Base-by-base conservation (phyloP, 208 protist genomes). In the Herpetomonas samuelpessoai region DNA sequence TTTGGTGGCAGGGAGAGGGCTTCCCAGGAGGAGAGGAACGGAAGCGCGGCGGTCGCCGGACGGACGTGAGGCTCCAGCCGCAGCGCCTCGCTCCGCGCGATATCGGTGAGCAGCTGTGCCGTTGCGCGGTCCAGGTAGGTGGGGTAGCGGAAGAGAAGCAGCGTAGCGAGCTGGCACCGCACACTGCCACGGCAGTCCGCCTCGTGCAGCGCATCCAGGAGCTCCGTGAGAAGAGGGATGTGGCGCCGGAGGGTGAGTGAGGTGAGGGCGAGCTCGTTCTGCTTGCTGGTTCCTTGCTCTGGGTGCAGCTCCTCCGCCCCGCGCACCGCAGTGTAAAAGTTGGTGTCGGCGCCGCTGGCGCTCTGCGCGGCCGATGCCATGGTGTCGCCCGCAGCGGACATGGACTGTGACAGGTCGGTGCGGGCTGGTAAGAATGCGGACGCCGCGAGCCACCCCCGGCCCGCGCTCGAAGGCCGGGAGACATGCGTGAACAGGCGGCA, bases 101-200 rank as follows among this genome's bases (percentile, higher is more conserved):
- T 46, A 18, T 57, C 38, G 28, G 76, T 66, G 35, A 90, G 65
- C 3, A 48, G 59, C 41, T 76, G 47, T 68, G 91, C 81, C 10
- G 57, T 71, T 2, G 70, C 44, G 7, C 65, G 71, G 41, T 62
- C 51, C 14, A 95, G 64, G n/a, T 84, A 68, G 25, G 81, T 59
- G 0, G 76, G 60, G 57, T 91, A 86, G 41, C 77, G 65, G 62
- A 93, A 93, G 49, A 95, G 77, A 28, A 92, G 61, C 38, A 91
- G 53, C 22, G 79, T 79, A 6, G 89, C 83, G 6, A 92, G 50
- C 4, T 71, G 70, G 57, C 78, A 84, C 12, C 69, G 73, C 60
- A 57, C 54, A 57, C 62, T 56, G 65, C 74, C 38, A 65, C 69
- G 18, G 38, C 65, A n/a, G 45, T 69, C 58, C 35, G 70, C 57